Conservation (phyloP, 495 filamentous ascomycete species). For the Talaromyces thailandensis region DNA sequence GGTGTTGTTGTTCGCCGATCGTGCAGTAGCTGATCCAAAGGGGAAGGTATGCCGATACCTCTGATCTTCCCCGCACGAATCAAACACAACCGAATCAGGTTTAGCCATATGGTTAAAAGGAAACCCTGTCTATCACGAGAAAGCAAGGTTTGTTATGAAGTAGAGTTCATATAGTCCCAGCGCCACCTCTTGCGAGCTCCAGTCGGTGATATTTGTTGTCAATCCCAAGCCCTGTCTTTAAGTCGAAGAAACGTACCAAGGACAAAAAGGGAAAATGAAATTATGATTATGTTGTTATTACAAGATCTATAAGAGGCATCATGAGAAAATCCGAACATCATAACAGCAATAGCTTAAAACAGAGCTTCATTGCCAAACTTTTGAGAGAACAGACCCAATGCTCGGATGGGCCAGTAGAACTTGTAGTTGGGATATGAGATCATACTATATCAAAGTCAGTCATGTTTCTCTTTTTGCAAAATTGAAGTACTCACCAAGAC, state of each 20-base stretch:
- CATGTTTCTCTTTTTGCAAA: constrained; percentile 65
- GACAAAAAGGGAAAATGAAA: not conserved
- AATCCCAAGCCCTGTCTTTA: too few species aligned
- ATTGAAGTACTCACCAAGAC: constrained; percentile 56
- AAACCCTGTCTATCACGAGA: too few species aligned
- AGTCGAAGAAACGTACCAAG: too few species aligned
- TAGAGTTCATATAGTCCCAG: too few species aligned
- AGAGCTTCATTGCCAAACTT: constrained; percentile 60
- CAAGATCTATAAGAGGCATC: not conserved
- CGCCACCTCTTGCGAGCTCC: too few species aligned
- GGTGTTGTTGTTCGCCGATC: not conserved
- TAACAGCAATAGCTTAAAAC: constrained; percentile 11
- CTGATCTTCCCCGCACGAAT: not conserved
- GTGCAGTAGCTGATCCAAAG: not conserved
- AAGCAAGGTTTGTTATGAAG: too few species aligned
- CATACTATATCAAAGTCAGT: constrained; percentile 64
- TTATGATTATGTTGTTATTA: not conserved
- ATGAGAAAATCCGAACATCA: not conserved
- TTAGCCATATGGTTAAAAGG: not conserved
- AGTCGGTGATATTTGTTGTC: too few species aligned
- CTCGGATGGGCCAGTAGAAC: constrained; percentile 90
- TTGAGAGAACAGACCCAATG: constrained; percentile 77
- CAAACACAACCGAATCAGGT: not conserved
- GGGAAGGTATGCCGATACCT: not conserved
- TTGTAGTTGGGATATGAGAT: constrained; percentile 99